A percentile compares a stretch with the other conserved stretches of the same genome.
Conservation (phyloP, 106 monocot genomes). For the Dendrobium officinale region DNA sequence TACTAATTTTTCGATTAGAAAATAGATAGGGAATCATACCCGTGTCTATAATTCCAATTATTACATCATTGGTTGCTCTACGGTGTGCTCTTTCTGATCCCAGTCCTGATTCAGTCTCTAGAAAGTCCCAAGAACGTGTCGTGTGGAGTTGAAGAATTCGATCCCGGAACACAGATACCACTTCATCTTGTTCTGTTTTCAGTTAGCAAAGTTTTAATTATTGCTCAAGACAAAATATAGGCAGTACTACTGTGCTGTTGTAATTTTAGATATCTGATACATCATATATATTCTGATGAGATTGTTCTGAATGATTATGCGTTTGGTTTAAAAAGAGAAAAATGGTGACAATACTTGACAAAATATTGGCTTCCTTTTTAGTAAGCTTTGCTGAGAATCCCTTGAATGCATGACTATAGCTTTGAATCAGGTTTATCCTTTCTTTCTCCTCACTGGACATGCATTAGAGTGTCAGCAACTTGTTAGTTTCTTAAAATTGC, state of each 20-base stretch:
- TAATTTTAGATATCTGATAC: background rate
- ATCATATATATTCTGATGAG: background rate
- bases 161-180: constrained; percentile 76
- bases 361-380: constrained; percentile 51
- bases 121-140: constrained; percentile 89
- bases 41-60: constrained; percentile 88
- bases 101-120: constrained; percentile 61
- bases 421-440: constrained; percentile 58
- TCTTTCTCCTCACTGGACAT: constrained; percentile 59
- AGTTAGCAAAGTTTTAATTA: background rate
- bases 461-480: background rate
- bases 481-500: background rate
- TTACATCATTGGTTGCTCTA: constrained; percentile 46
- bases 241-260: background rate
- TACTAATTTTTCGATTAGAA: background rate
- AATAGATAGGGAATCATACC: constrained; percentile 22
- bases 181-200: constrained; percentile 46
- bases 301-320: background rate
- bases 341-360: constrained; percentile 32
- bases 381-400: constrained; percentile 93
- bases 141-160: constrained; percentile 79
- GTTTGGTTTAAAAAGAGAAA: background rate
- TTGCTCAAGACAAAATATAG: background rate
- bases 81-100: constrained; percentile 25
- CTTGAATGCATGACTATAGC: constrained; percentile 68